These are phyloP conservation scores for Aspergillus ruber DNA, from an alignment of 2,329 filamentous ascomycete genomes.

Conservation along the genomic window DNA sequence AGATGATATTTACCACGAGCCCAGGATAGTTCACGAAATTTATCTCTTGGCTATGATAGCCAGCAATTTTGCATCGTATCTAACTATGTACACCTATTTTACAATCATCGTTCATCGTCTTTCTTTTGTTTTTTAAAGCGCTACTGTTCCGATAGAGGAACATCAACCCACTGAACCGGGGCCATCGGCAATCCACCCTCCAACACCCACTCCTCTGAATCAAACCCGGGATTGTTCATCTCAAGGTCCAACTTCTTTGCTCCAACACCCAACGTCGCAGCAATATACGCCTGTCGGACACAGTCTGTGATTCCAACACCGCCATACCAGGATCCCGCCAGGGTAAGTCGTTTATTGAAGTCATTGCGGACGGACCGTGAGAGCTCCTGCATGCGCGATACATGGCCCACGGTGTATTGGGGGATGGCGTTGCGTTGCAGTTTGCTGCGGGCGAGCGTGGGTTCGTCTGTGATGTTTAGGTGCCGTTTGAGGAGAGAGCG, in stretches of 20 bases:
- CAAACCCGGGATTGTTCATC: conserved; percentile 8
- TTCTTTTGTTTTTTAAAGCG: background rate
- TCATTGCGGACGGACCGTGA: conserved; percentile 48
- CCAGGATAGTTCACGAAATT: background rate
- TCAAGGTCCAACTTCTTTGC: conserved; percentile 18
- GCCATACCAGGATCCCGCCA: conserved; percentile 52
- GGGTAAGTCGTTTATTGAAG: conserved; percentile 59
- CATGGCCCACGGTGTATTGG: conserved; percentile 79
- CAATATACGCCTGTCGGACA: conserved; percentile 50
- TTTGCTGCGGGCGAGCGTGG: conserved; percentile 55
- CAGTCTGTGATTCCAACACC: conserved; percentile 50
- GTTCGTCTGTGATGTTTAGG: conserved; percentile 60
- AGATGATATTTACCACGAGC: too few species aligned
- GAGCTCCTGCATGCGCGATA: conserved; percentile 52
- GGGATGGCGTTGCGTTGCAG: conserved; percentile 72
- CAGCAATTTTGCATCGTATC: background rate
- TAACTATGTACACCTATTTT: conserved; percentile 2
- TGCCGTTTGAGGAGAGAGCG: conserved; percentile 65
- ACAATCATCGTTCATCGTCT: background rate
- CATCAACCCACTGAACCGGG: conserved; percentile 15
- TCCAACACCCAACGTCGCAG: conserved; percentile 40
- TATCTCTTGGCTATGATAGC: background rate
- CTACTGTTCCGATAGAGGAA: conserved; percentile 6
- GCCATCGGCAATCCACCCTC: conserved; percentile 25
- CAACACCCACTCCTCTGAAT: conserved; percentile 20